Evolutionary conservation across 73 alveolate species (phyloP), one percentile per base, ranked within the genome.

Genomic region (Paraurostyla sp.): DNA sequence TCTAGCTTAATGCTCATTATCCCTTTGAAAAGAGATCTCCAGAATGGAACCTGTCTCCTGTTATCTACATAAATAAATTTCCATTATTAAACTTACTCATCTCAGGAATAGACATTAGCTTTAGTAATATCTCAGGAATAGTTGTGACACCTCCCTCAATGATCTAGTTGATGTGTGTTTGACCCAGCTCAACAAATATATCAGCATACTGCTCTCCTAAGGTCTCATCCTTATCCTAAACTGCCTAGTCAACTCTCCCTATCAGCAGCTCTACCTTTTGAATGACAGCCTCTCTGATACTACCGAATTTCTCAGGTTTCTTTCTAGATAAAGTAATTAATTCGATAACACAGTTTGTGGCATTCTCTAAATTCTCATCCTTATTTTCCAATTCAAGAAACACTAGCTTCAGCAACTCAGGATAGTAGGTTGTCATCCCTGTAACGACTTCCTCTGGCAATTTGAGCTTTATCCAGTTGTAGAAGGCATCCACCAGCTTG

Each of bases 291-390:
- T 49, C 76, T 29, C 69, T 78, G 36, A 78, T 51, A 22, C 69
- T 51, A 13, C 30, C 78, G 35, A 50, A 78, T 27, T 54, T 54
- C 52, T 50, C 76, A 45, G 65, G 65, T 2, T 78, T 15, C 38
- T 78, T 78, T 40, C 78, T 50, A n/a, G 80, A 29, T 32, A 78
- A 35, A 29, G 76, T 11, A 0, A 78, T 78, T 9, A 78, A 38
- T 38, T 78, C 89, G 20, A 78, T 78, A 43, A 78, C 78, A 78
- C 89, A 78, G 32, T 78, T 78, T 9, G 89, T 78, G 27, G 89
- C 89, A 54, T 78, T 78, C 32, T 78, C 89, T 36, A 78, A 32
- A 52, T 51, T 78, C 36, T 78, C 89, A 51, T 78, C 89, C 16
- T 50, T 32, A 60, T 78, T 78, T 29, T 78, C 76, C 9, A 78